Base-by-base conservation (phyloP, 768 basidiomycete genomes). In the Trametes meyenii region DNA sequence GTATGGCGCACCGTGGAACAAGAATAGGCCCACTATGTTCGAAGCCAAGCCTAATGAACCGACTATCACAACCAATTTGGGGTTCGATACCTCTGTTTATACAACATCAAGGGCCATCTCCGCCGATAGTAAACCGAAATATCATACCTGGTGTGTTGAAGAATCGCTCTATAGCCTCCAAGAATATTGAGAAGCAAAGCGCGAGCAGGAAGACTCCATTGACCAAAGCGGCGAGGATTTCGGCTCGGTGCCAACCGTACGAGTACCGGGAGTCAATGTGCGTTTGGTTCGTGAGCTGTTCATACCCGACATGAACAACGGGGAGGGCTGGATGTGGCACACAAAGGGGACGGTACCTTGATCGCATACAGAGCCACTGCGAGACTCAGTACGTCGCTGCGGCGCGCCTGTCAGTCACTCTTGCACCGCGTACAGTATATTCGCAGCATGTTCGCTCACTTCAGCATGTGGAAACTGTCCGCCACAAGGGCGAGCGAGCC, bases 191-290 rank as follows among this genome's bases (percentile, higher is more conserved):
- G 76, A 98, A 95, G 76, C 97, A 99, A 0, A 98, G 84, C 0
- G 97, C 97, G 44, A 98, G 83, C 6, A 99, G 84, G 79, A 98
- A 98, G 57, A 98, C 94, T 53, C 97, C 97, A 69, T 99, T 99
- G 66, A 98, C 77, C 46, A 98, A 81, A 0, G 97, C 97, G 21
- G 95, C 96, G 7, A 98, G 83, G 63, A 97, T 96, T 72, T 97
- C 96, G 17, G 97, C 97, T 63, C 97, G 83, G 75, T 98, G 96
- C 96, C 96, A 98, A n/a, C 96, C 96, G 72, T 98, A 98, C 5
- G 96, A 94, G 75, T 97, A 97, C 51, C 87, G 84, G 29, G 89
- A 83, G 75, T 89, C 85, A 35, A 76, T 77, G 29, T 84, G 76
- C 33, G 78, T 82, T 57, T 80, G 79, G 38, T 80, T 79, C 38